Conservation (phyloP, 2,329 filamentous ascomycete species). For the Paraphaeosphaeria minitans region DNA sequence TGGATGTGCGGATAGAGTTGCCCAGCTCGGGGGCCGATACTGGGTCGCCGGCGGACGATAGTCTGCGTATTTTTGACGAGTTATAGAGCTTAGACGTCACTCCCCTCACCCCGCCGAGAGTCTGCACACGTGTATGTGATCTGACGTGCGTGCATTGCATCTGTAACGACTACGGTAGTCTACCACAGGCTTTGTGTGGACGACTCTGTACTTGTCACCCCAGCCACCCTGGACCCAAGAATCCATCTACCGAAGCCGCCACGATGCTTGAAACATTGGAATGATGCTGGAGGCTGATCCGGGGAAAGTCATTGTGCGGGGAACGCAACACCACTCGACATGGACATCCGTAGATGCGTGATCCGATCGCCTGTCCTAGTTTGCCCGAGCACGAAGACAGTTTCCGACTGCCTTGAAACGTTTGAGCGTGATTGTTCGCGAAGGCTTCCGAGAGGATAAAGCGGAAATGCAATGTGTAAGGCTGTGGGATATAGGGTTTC, state of each 20-base stretch:
- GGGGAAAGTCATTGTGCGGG: conserved; percentile 4
- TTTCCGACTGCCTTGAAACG: neutral
- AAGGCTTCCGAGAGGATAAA: neutral
- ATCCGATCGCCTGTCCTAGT: neutral
- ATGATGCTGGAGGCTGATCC: conserved; percentile 1
- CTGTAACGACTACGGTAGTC: neutral
- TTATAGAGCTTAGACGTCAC: conserved; percentile 13
- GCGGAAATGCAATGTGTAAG: neutral
- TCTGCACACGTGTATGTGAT: neutral
- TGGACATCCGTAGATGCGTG: neutral
- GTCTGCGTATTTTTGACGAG: conserved; percentile 33
- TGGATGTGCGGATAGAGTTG: conserved; percentile 11
- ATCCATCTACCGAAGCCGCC: neutral
- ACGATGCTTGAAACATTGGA: neutral
- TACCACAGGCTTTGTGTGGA: too few relatives aligned
- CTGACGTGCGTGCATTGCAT: neutral
- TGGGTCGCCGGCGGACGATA: conserved; percentile 18
- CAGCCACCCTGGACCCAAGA: neutral
- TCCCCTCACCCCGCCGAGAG: neutral
- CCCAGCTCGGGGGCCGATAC: conserved; percentile 8
- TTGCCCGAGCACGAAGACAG: neutral
- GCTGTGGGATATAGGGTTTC: neutral
- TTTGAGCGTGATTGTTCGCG: neutral
- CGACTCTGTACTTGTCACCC: neutral
- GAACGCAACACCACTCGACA: neutral